phyloP scores from a whole-genome alignment of 805 yeast species.

The Suhomyces xylopsoci region DNA sequence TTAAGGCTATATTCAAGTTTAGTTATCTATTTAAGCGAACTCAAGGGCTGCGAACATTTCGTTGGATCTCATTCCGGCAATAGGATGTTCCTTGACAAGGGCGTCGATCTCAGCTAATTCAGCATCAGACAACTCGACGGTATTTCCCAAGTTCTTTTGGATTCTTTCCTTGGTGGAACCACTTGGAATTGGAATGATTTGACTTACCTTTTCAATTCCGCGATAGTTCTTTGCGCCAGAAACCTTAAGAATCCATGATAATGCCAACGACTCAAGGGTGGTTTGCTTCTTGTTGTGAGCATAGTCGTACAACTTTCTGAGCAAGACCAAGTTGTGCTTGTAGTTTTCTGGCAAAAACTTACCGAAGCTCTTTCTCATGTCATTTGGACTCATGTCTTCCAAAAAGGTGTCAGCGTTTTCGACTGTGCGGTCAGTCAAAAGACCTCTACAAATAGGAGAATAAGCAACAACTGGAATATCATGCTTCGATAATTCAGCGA shows the following conservation, averaged over 20 bases:
- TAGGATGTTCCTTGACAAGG: constrained; percentile 40
- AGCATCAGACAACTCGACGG: constrained; percentile 47
- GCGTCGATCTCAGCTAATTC: constrained; percentile 55
- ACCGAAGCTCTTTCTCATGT: constrained; percentile 51
- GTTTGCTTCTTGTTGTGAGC: constrained; percentile 49
- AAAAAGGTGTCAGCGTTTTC: constrained; percentile 51
- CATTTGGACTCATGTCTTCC: constrained; percentile 51
- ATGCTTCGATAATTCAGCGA: constrained; percentile 53
- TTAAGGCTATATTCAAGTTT: background rate
- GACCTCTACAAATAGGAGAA: constrained; percentile 63
- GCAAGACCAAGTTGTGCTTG: constrained; percentile 48
- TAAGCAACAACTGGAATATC: constrained; percentile 72
- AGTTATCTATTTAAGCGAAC: background rate
- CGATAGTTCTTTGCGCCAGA: constrained; percentile 57
- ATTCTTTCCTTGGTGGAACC: constrained; percentile 60
- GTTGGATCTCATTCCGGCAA: constrained; percentile 58
- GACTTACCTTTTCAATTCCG: constrained; percentile 44
- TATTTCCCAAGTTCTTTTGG: constrained; percentile 52
- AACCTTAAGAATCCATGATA: constrained; percentile 51
- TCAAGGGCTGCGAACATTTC: constrained; percentile 11
- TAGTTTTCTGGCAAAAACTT: constrained; percentile 59
- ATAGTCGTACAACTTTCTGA: constrained; percentile 46
- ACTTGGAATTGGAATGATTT: constrained; percentile 78
- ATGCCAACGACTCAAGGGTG: constrained; percentile 52
- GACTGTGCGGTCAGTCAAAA: constrained; percentile 2